phyloP scores from a whole-genome alignment of 1,139 yeast genomes.

The Chernovozyma sophiae-reginae region DNA sequence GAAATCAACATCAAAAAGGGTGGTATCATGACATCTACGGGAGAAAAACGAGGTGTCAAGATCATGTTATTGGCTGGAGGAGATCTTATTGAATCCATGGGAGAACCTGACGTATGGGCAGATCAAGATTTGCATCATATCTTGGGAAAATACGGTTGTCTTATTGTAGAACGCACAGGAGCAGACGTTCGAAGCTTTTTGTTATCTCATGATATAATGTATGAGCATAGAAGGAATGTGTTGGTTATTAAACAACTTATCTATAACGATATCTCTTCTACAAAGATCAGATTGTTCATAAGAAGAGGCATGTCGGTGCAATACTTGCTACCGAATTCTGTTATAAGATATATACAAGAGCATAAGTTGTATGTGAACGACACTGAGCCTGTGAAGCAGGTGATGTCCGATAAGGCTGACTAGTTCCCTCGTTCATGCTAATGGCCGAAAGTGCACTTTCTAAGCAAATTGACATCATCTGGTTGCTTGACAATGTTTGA shows the following conservation, averaged over 20 bases:
- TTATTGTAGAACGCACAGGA: slow-evolving; percentile 95
- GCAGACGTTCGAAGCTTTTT: slow-evolving; percentile 90
- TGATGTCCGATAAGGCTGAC: slow-evolving; percentile 55
- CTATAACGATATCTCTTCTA: slow-evolving; percentile 92
- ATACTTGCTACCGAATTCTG: slow-evolving; percentile 88
- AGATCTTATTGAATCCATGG: slow-evolving; percentile 95
- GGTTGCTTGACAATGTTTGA: no score
- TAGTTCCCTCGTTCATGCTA: no score
- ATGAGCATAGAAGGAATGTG: slow-evolving; percentile 90
- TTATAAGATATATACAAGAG: slow-evolving; percentile 90
- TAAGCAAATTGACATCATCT: no score
- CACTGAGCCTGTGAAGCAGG: slow-evolving; percentile 91
- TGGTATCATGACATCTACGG: slow-evolving; percentile 73
- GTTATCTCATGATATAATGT: slow-evolving; percentile 92
- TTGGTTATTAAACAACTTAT: slow-evolving; percentile 92
- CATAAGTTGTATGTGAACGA: slow-evolving; percentile 81
- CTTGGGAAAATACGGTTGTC: slow-evolving; percentile 90
- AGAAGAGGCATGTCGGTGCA: slow-evolving; percentile 97
- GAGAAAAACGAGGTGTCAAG: slow-evolving; percentile 80
- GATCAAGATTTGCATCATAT: slow-evolving; percentile 94
- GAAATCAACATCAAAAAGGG: slow-evolving; percentile 88
- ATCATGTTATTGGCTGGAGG: slow-evolving; percentile 98
- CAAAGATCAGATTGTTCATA: slow-evolving; percentile 86
- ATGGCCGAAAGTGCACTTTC: no score
- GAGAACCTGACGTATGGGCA: slow-evolving; percentile 99